A percentile compares a stretch with the other conserved stretches of the same genome.
Evolutionary conservation across 176 grass and related monocot species (phyloP).

Genomic region (Raddia distichophylla): DNA sequence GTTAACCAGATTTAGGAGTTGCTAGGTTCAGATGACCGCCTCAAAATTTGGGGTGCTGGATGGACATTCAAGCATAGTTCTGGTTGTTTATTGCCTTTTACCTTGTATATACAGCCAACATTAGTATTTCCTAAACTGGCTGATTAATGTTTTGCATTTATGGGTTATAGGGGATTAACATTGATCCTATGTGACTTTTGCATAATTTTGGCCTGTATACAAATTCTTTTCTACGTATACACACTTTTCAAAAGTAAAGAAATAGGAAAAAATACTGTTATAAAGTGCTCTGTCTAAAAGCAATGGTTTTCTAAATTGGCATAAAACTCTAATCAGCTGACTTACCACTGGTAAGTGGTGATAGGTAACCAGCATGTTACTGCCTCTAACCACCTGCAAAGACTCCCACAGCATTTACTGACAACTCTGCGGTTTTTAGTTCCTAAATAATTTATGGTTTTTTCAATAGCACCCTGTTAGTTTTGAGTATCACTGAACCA

Average conservation of each 20-base stretch:
- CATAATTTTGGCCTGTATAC: neutral
- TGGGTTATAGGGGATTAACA: neutral
- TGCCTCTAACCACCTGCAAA: slow-evolving; percentile 8
- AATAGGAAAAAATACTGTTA: slow-evolving; percentile 2
- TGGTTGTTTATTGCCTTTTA: too few relatives aligned
- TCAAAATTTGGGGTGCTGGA: too few relatives aligned
- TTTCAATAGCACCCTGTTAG: neutral
- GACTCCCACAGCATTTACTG: neutral
- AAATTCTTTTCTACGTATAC: neutral
- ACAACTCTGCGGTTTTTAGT: slow-evolving; percentile 1
- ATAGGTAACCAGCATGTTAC: slow-evolving; percentile 9
- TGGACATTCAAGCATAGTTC: too few relatives aligned
- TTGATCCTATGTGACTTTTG: neutral
- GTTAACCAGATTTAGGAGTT: too few relatives aligned
- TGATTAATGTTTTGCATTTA: slow-evolving; percentile 3
- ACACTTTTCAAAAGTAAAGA: neutral
- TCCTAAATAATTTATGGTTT: neutral
- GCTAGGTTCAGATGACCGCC: too few relatives aligned
- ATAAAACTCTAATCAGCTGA: neutral
- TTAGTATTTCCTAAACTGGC: neutral
- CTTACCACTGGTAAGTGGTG: slow-evolving; percentile 27
- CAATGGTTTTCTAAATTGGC: neutral
- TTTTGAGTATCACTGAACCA: neutral
- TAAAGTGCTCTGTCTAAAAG: slow-evolving; percentile 3
- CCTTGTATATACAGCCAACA: neutral